Evolutionary conservation across 495 filamentous ascomycete genomes (phyloP).

Genomic region (Lasiosphaeris hirsuta): DNA sequence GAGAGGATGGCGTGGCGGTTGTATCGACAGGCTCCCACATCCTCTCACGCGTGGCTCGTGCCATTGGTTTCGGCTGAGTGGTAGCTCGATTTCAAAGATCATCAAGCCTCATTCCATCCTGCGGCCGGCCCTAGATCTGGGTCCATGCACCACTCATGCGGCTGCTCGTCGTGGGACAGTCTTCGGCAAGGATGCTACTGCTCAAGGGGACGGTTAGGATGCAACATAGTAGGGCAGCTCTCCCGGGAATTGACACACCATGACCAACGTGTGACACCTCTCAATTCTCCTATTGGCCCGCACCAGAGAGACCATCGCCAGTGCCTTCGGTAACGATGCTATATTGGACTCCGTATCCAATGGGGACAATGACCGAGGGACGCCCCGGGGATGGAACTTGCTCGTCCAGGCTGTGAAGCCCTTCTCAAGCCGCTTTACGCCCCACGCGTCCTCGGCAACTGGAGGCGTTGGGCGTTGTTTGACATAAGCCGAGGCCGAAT

Average conservation of each 20-base stretch:
- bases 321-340: neutral
- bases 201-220: neutral
- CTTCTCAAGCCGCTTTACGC: neutral
- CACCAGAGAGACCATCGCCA: neutral
- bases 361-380: neutral
- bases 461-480: neutral
- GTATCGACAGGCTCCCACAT: neutral
- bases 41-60: constrained; percentile 6
- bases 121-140: constrained; percentile 5
- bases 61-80: neutral
- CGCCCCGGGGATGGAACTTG: neutral
- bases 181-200: neutral
- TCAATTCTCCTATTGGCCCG: constrained; percentile 27
- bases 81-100: neutral
- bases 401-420: neutral
- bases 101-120: neutral
- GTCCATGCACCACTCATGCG: neutral
- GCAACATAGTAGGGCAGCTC: neutral
- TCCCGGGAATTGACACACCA: constrained; percentile 3
- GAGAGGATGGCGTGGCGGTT: neutral
- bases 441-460: neutral
- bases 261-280: constrained; percentile 17
- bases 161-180: neutral
- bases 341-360: neutral
- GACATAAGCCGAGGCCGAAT: neutral